Percentiles rank a stretch among this genome's conserved stretches.
These are phyloP conservation scores for Yamadazyma kitorensis DNA, from an alignment of 805 yeast genomes.

Conservation along the genomic window DNA sequence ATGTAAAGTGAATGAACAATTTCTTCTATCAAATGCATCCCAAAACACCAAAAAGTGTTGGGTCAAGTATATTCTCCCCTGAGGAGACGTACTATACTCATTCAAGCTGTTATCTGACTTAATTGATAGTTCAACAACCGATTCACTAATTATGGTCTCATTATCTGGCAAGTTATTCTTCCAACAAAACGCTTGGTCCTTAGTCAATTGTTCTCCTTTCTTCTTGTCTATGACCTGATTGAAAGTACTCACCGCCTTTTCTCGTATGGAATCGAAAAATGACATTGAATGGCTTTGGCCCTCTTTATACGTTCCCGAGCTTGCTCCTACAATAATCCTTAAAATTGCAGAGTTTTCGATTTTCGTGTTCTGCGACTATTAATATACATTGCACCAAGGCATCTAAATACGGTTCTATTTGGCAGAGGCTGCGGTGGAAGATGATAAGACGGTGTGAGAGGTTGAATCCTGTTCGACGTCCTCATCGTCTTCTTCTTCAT, in stretches of 20 bases:
- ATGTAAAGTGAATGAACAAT: slow-evolving; percentile 69
- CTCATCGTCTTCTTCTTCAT: slow-evolving; percentile 7
- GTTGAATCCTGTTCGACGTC: slow-evolving; percentile 4
- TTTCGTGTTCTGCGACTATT: too few relatives aligned
- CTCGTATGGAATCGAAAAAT: slow-evolving; percentile 47
- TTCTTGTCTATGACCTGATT: slow-evolving; percentile 44
- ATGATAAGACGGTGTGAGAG: background rate
- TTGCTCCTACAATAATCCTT: too few relatives aligned
- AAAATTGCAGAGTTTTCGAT: too few relatives aligned
- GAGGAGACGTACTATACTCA: slow-evolving; percentile 32
- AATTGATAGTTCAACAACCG: slow-evolving; percentile 55
- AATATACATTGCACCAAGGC: too few relatives aligned
- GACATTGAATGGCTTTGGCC: slow-evolving; percentile 36
- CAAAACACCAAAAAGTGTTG: slow-evolving; percentile 73
- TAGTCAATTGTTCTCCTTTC: slow-evolving; percentile 45
- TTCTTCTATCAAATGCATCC: slow-evolving; percentile 64
- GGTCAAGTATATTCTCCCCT: slow-evolving; percentile 68
- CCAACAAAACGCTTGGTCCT: slow-evolving; percentile 67
- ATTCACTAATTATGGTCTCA: slow-evolving; percentile 64
- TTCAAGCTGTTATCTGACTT: slow-evolving; percentile 16
- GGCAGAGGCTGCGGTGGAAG: background rate
- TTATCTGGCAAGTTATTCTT: slow-evolving; percentile 70
- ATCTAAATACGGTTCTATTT: too few relatives aligned
- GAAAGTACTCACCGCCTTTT: slow-evolving; percentile 45
- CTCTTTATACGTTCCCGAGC: too few relatives aligned